Percentiles rank a stretch among this genome's conserved stretches.
phyloP scores from a whole-genome alignment of 768 basidiomycete genomes.

The Mycena polygramma region DNA sequence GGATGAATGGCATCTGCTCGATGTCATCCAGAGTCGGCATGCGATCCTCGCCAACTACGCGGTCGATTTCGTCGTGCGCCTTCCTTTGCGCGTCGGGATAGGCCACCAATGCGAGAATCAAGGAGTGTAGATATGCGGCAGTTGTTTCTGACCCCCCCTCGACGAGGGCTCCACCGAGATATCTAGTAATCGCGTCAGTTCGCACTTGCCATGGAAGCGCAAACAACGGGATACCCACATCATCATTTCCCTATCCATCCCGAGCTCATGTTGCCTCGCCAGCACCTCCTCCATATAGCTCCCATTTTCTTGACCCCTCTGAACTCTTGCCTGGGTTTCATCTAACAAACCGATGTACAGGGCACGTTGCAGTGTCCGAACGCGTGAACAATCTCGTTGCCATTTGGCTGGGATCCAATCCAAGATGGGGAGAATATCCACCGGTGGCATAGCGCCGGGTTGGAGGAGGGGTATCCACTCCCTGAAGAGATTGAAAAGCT shows the following conservation, averaged over 20 bases:
- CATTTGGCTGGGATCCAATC: background rate
- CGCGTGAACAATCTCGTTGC: background rate
- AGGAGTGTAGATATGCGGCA: background rate
- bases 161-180: background rate
- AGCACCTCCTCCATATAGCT: conserved; percentile 3
- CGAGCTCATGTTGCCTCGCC: background rate
- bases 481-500: background rate
- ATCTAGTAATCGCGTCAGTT: too few relatives aligned
- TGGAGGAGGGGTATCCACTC: background rate
- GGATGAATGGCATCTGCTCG: background rate
- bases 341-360: background rate
- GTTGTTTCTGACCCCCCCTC: conserved; percentile 7
- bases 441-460: background rate
- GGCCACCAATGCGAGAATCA: background rate
- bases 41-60: background rate
- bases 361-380: background rate
- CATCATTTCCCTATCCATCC: conserved; percentile 1
- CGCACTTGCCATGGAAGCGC: too few relatives aligned
- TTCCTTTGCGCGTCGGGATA: too few relatives aligned
- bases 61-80: background rate
- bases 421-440: background rate
- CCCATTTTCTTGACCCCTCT: background rate
- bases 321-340: background rate
- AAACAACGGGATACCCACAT: background rate
- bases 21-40: conserved; percentile 2